These are phyloP conservation scores for Ballota nigra DNA, from an alignment of 257 asterid species.

Conservation along the genomic window DNA sequence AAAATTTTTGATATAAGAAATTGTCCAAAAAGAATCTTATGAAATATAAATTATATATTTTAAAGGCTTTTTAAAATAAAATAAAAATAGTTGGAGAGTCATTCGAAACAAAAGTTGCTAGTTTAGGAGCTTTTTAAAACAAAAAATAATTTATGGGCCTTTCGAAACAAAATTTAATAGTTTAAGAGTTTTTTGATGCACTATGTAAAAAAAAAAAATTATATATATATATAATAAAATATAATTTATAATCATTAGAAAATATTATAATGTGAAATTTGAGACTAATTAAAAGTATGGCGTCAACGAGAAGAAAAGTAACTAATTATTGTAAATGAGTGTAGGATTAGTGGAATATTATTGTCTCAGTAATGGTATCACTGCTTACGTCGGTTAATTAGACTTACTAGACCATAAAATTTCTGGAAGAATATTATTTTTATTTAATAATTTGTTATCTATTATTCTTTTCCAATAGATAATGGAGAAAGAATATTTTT, in stretches of 20 bases:
- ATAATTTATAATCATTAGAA: neutral
- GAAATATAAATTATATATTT: no score
- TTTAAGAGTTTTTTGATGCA: no score
- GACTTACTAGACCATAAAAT: neutral
- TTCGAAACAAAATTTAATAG: no score
- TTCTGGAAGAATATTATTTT: neutral
- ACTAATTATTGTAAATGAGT: neutral
- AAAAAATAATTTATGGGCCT: no score
- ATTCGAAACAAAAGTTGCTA: no score
- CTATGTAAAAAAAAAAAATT: no score
- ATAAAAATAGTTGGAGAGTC: no score
- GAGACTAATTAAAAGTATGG: neutral
- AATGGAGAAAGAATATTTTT: neutral
- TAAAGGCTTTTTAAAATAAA: no score
- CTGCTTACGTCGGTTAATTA: slow-evolving; percentile 21
- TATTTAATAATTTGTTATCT: neutral
- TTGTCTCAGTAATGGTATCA: slow-evolving; percentile 30
- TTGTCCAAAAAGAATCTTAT: no score
- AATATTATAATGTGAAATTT: neutral
- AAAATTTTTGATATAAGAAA: no score
- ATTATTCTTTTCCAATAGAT: neutral
- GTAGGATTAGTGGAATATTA: slow-evolving; percentile 22
- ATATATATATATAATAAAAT: no score
- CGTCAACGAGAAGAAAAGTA: slow-evolving; percentile 13
- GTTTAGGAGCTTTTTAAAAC: no score